Percentiles rank a stretch among this genome's conserved stretches.
phyloP scores from a whole-genome alignment of 192 early-diverging fungal genomes.

The Coemansia sp. region DNA sequence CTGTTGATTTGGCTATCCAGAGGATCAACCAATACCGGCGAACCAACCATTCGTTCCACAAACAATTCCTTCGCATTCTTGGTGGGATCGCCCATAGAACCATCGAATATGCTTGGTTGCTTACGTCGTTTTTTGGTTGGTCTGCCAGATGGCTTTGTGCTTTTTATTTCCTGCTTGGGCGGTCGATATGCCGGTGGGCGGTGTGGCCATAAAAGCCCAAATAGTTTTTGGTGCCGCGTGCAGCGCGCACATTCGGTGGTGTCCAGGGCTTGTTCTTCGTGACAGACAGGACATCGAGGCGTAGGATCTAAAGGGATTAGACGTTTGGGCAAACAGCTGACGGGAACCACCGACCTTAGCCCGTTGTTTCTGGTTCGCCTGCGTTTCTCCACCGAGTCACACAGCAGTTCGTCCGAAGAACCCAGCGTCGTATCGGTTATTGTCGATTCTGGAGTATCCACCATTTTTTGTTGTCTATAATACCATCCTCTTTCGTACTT shows the following conservation, averaged over 20 bases:
- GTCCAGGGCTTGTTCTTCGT: not conserved
- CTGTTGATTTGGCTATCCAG: constrained; percentile 13
- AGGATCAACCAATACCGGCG: constrained; percentile 51
- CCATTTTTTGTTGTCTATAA: not conserved
- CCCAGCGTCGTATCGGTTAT: not conserved
- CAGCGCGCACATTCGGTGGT: constrained; percentile 23
- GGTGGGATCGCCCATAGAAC: constrained; percentile 22
- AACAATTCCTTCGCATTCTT: constrained; percentile 28
- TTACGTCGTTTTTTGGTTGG: not conserved
- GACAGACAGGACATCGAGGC: constrained; percentile 4
- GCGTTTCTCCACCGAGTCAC: not conserved
- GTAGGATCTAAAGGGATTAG: not conserved
- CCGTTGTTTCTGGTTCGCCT: constrained; percentile 50
- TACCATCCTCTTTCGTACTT: constrained; percentile 54
- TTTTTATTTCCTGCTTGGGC: not conserved
- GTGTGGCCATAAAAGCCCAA: constrained; percentile 40
- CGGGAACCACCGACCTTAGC: constrained; percentile 31
- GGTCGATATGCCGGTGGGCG: constrained; percentile 18
- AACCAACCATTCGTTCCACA: constrained; percentile 24
- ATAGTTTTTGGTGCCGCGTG: constrained; percentile 36
- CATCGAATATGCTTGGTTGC: constrained; percentile 31
- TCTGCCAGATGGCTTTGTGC: not conserved
- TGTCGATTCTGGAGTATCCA: too few species aligned
- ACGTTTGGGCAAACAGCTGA: constrained; percentile 24
- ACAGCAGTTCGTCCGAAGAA: not conserved